Percentiles rank a stretch among this genome's conserved stretches.
Conservation (phyloP, 768 basidiomycete genomes). For the Lactarius hatsudake region DNA sequence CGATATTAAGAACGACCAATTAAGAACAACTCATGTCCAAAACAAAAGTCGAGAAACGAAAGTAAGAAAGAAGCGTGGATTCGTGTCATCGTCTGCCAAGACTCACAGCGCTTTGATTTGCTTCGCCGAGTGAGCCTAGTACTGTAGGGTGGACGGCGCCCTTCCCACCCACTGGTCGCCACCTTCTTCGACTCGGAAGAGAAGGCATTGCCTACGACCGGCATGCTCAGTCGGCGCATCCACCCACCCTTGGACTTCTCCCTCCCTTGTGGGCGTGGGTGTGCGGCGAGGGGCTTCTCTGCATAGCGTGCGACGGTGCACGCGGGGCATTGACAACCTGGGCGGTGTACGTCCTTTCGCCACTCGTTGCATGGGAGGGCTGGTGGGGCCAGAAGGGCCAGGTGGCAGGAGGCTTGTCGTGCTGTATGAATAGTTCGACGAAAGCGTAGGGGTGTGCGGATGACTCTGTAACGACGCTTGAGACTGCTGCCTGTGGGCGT, state of each 20-base stretch:
- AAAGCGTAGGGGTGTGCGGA: slow-evolving; percentile 21
- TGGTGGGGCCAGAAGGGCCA: slow-evolving; percentile 31
- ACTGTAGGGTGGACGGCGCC: not conserved
- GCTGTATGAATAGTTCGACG: slow-evolving; percentile 41
- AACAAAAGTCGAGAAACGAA: not conserved
- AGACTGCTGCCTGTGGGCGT: slow-evolving; percentile 13
- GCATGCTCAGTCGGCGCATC: slow-evolving; percentile 79
- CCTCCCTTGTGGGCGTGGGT: slow-evolving; percentile 46
- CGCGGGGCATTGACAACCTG: slow-evolving; percentile 63
- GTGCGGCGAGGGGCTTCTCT: slow-evolving; percentile 36
- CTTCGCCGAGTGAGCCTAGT: slow-evolving; percentile 16
- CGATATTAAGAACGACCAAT: not conserved
- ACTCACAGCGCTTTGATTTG: slow-evolving; percentile 18
- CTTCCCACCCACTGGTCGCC: slow-evolving; percentile 4
- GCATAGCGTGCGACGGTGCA: slow-evolving; percentile 60
- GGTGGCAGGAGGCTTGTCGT: slow-evolving; percentile 40
- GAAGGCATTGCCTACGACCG: slow-evolving; percentile 54
- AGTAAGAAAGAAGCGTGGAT: not conserved
- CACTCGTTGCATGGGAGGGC: slow-evolving; percentile 25
- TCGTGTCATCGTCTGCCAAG: slow-evolving; percentile 14
- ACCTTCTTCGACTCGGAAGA: slow-evolving; percentile 54
- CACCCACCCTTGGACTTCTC: slow-evolving; percentile 64
- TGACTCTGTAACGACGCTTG: slow-evolving; percentile 19
- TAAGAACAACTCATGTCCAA: not conserved
- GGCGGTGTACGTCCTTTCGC: slow-evolving; percentile 44